A percentile compares a stretch with the other conserved stretches of the same genome.
These are phyloP conservation scores for Pseudopediastrum boryanum DNA, from an alignment of 139 green algal genomes.

Conservation along the genomic window DNA sequence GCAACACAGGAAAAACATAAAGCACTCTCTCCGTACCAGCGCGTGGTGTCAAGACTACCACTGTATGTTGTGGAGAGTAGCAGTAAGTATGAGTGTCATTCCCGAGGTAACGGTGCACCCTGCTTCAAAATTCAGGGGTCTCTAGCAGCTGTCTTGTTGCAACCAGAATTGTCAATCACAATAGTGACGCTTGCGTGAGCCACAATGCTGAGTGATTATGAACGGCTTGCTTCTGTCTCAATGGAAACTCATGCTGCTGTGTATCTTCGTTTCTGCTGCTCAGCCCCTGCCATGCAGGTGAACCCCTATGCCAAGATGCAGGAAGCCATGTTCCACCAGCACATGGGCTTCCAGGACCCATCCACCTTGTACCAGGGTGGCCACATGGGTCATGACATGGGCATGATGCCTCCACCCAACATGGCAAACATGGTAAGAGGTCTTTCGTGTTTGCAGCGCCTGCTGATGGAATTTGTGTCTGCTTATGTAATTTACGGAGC, in stretches of 20 bases:
- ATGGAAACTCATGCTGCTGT: not conserved
- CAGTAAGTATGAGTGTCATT: not conserved
- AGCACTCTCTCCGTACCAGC: not conserved
- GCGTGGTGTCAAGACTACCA: not conserved
- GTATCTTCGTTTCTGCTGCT: no score
- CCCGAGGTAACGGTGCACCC: not conserved
- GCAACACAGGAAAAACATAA: not conserved
- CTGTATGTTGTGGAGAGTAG: not conserved
- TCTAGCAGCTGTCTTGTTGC: not conserved
- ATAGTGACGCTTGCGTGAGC: no score
- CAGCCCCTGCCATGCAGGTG: not conserved
- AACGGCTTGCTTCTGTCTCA: not conserved
- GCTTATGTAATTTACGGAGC: no score
- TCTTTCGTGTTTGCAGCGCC: no score
- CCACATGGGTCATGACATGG: no score
- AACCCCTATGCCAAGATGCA: conserved; percentile 25
- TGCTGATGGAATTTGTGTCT: no score
- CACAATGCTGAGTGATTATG: no score
- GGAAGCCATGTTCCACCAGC: conserved; percentile 10
- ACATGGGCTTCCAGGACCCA: no score
- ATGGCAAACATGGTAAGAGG: no score
- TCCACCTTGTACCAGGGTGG: no score
- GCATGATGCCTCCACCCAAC: no score
- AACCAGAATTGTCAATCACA: no score
- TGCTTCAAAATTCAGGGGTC: not conserved